These are phyloP conservation scores for Ophiocordyceps robertsii DNA, from an alignment of 2,329 filamentous ascomycete species.

Conservation along the genomic window DNA sequence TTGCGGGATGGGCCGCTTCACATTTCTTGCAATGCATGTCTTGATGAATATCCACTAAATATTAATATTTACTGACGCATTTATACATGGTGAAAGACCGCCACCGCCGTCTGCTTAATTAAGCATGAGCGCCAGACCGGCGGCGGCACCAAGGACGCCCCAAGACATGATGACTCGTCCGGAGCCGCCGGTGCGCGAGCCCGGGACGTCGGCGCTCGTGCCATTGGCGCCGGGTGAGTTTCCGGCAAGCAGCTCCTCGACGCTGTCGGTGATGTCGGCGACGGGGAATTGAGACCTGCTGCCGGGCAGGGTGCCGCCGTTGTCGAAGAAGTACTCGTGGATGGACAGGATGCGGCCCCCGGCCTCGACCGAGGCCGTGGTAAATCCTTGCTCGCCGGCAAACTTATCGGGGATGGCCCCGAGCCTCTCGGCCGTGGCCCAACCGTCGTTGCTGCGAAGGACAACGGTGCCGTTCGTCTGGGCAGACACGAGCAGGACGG, in stretches of 20 bases:
- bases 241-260: not conserved
- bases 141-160: too few species aligned
- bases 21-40: too few species aligned
- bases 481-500: not conserved
- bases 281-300: not conserved
- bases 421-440: not conserved
- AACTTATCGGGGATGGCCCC: not conserved
- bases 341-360: not conserved
- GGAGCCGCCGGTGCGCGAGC: too few species aligned
- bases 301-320: not conserved
- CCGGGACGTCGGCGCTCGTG: too few species aligned
- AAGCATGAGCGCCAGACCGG: too few species aligned
- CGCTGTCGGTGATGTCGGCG: not conserved
- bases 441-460: not conserved
- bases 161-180: too few species aligned
- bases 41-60: too few species aligned
- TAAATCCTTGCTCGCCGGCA: not conserved
- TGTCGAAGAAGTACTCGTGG: not conserved
- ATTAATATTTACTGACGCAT: too few species aligned
- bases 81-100: too few species aligned
- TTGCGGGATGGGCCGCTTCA: too few species aligned
- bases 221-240: too few species aligned
- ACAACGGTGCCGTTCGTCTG: not conserved
- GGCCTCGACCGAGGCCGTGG: not conserved
- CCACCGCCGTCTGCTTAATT: too few species aligned